phyloP scores from a whole-genome alignment of 148 eudicot species.

The Rhododendron williamsianum region DNA sequence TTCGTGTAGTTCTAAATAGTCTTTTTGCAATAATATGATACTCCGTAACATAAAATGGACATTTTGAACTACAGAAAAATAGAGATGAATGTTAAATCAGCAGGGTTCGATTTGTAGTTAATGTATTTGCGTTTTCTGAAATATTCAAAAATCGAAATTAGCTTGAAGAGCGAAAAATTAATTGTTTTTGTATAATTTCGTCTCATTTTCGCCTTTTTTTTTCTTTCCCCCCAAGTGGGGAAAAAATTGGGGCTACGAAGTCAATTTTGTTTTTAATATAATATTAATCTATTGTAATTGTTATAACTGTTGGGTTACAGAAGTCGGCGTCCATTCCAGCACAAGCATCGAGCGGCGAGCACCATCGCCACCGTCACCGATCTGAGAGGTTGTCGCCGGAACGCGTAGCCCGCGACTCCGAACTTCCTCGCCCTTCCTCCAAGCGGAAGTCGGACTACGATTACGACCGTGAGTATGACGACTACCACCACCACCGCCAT shows the following conservation, averaged over 20 bases:
- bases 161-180: not conserved
- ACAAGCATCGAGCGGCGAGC: conserved; percentile 29
- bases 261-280: not conserved
- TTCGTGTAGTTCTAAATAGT: not conserved
- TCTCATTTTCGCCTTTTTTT: not conserved
- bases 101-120: not conserved
- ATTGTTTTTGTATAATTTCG: not conserved
- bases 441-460: conserved; percentile 41
- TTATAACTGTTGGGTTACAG: conserved; percentile 24
- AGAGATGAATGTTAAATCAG: not conserved
- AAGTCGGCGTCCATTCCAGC: conserved; percentile 27
- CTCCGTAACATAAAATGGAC: not conserved
- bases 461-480: conserved; percentile 8
- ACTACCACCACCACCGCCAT: not conserved
- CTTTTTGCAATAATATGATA: not conserved
- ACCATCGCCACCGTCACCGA: conserved; percentile 36
- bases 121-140: not conserved
- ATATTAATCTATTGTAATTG: not conserved
- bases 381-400: conserved; percentile 39
- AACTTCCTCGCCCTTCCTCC: conserved; percentile 40
- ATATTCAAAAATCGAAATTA: no score
- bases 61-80: not conserved
- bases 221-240: no score
- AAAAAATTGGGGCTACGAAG: not conserved
- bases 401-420: conserved; percentile 33